A percentile compares a stretch with the other conserved stretches of the same genome.
Conservation (phyloP, 495 filamentous ascomycete species). For the Antarctomyces pellizariae region DNA sequence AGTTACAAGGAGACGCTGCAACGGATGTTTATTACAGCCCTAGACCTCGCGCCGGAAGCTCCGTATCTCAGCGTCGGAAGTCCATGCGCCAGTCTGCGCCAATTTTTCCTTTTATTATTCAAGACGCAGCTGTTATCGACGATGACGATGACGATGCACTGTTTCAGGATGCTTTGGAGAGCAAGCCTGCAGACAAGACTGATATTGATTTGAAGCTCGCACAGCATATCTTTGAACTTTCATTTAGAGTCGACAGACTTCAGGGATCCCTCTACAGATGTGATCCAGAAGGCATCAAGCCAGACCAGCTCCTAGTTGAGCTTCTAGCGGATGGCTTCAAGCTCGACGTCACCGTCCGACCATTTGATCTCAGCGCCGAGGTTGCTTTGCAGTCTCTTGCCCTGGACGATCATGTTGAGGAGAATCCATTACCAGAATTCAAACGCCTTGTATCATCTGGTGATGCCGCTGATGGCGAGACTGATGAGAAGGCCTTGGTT, state of each 20-base stretch:
- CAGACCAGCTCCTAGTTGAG: constrained; percentile 70
- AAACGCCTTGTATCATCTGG: constrained; percentile 87
- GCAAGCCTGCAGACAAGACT: constrained; percentile 31
- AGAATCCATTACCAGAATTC: constrained; percentile 77
- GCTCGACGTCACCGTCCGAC: constrained; percentile 65
- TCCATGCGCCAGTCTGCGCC: constrained; percentile 18
- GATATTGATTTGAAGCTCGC: constrained; percentile 45
- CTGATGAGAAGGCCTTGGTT: constrained; percentile 51
- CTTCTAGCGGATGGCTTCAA: constrained; percentile 76
- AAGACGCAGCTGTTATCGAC: constrained; percentile 56
- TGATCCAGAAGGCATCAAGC: constrained; percentile 51
- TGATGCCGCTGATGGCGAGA: constrained; percentile 40
- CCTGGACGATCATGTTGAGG: constrained; percentile 82
- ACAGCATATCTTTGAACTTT: constrained; percentile 82
- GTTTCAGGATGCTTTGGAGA: constrained; percentile 31
- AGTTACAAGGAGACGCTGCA: not conserved
- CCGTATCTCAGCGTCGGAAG: constrained; percentile 6
- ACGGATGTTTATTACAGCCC: constrained; percentile 1
- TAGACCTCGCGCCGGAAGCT: constrained; percentile 9
- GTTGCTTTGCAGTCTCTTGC: constrained; percentile 70
- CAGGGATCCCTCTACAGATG: constrained; percentile 79
- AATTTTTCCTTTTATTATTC: constrained; percentile 39
- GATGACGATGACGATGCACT: constrained; percentile 37
- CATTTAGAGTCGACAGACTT: constrained; percentile 78
- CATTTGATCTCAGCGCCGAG: constrained; percentile 80